Percentiles rank a stretch among this genome's conserved stretches.
Conservation (phyloP, 1,284 basidiomycete genomes). For the Inonotus hispidus region DNA sequence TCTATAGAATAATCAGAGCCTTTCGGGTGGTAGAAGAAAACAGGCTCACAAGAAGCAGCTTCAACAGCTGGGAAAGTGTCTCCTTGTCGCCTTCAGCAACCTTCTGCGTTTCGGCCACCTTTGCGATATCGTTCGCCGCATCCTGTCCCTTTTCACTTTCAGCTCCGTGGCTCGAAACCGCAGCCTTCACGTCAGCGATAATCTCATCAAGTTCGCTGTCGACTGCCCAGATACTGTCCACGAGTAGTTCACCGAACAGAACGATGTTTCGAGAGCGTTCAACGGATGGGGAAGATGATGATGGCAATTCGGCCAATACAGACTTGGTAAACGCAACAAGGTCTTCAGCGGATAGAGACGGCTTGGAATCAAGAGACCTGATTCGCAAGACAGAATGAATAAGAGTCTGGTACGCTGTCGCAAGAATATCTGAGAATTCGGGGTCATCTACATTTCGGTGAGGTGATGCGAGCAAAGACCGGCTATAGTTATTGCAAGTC, state of each 20-base stretch:
- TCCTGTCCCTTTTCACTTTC: slow-evolving; percentile 17
- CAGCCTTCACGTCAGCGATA: slow-evolving; percentile 47
- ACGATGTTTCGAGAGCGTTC: slow-evolving; percentile 34
- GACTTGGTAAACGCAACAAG: slow-evolving; percentile 61
- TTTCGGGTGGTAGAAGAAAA: not conserved
- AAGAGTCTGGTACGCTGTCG: slow-evolving; percentile 61
- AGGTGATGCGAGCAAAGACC: slow-evolving; percentile 47
- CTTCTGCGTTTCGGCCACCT: slow-evolving; percentile 41
- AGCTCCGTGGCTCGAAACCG: slow-evolving; percentile 19
- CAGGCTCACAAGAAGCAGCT: slow-evolving; percentile 55
- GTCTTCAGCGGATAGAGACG: slow-evolving; percentile 38
- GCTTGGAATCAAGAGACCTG: slow-evolving; percentile 39
- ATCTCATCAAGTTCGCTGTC: slow-evolving; percentile 73
- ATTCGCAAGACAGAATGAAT: slow-evolving; percentile 51
- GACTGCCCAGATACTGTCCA: slow-evolving; percentile 75
- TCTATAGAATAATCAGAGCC: slow-evolving; percentile 34
- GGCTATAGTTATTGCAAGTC: slow-evolving; percentile 34
- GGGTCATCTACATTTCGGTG: slow-evolving; percentile 53
- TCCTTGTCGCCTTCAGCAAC: slow-evolving; percentile 58
- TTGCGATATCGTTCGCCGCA: slow-evolving; percentile 22
- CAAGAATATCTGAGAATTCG: slow-evolving; percentile 46
- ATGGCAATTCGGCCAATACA: slow-evolving; percentile 56
- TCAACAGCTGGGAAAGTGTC: slow-evolving; percentile 51
- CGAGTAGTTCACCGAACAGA: slow-evolving; percentile 58
- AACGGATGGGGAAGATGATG: slow-evolving; percentile 50